Evolutionary conservation across 192 early-diverging fungal species (phyloP).

Genomic region (Linnemannia zychae): DNA sequence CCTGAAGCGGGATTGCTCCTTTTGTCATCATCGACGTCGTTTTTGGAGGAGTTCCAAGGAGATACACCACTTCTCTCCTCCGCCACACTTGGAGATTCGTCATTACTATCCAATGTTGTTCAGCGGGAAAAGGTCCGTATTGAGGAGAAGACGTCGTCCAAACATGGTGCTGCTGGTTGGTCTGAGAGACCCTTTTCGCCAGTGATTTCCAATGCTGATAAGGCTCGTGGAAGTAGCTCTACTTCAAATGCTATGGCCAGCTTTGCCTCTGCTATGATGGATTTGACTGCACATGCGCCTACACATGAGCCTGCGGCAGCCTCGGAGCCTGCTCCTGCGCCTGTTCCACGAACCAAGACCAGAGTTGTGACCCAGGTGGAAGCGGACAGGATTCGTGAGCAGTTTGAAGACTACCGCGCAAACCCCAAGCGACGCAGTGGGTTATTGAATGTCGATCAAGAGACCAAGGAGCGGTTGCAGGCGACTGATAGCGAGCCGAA

Average conservation of each 20-base stretch:
- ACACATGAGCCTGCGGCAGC: background rate
- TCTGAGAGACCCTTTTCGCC: conserved; percentile 48
- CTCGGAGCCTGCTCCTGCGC: background rate
- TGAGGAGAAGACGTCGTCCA: conserved; percentile 36
- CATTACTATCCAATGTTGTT: conserved; percentile 41
- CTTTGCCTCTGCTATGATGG: conserved; percentile 10
- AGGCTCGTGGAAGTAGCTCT: background rate
- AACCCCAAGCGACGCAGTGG: conserved; percentile 20
- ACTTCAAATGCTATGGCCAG: background rate
- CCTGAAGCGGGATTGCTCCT: conserved; percentile 14
- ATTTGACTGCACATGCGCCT: background rate
- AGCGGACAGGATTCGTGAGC: conserved; percentile 29
- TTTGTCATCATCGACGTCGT: conserved; percentile 42
- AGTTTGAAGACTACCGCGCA: conserved; percentile 44
- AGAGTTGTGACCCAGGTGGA: conserved; percentile 17
- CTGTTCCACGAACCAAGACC: background rate
- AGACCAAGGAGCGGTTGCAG: background rate
- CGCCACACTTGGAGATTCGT: conserved; percentile 7
- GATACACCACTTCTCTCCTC: conserved; percentile 39
- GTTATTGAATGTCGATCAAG: conserved; percentile 3
- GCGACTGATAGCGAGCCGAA: background rate
- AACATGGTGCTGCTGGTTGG: conserved; percentile 48
- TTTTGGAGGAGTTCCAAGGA: conserved; percentile 21
- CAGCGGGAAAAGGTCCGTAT: conserved; percentile 50
- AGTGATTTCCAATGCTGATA: conserved; percentile 15